Conservation (phyloP, 768 basidiomycete species). For the Kondoa malvinella region DNA sequence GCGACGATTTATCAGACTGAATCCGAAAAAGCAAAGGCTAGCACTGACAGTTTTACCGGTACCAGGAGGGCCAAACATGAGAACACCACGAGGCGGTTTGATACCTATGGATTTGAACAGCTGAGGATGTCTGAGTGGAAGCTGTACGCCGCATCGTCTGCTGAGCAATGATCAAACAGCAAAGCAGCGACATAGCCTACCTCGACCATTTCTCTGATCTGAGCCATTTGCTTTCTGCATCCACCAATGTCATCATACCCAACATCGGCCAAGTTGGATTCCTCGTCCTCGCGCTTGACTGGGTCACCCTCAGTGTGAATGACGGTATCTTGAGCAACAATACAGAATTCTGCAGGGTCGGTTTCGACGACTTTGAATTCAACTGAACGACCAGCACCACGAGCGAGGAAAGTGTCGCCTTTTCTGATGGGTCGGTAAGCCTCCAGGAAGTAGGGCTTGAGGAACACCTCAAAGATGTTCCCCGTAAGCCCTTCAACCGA, state of each 20-base stretch:
- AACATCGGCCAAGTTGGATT: slow-evolving; percentile 85
- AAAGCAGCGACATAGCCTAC: neutral
- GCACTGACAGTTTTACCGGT: slow-evolving; percentile 67
- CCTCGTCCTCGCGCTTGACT: slow-evolving; percentile 96
- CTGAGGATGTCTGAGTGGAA: slow-evolving; percentile 94
- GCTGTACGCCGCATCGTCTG: slow-evolving; percentile 25
- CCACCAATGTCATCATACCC: slow-evolving; percentile 99
- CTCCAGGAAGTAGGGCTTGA: slow-evolving; percentile 96
- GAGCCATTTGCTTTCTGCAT: slow-evolving; percentile 98
- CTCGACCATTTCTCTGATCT: slow-evolving; percentile 97
- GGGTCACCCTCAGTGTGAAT: slow-evolving; percentile 97
- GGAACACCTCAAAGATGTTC: slow-evolving; percentile 95
- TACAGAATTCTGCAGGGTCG: slow-evolving; percentile 94
- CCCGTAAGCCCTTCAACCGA: slow-evolving; percentile 91
- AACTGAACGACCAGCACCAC: slow-evolving; percentile 93
- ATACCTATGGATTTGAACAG: slow-evolving; percentile 99
- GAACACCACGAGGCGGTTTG: slow-evolving; percentile 96
- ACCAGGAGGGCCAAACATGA: slow-evolving; percentile 96
- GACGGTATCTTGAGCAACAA: slow-evolving; percentile 97
- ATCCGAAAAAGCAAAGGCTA: neutral
- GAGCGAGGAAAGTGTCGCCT: slow-evolving; percentile 97
- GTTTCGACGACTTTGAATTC: slow-evolving; percentile 99
- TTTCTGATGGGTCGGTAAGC: slow-evolving; percentile 91
- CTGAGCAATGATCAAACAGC: neutral
- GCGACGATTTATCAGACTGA: neutral